Base-by-base conservation (phyloP, 257 asterid species). In the Nicotiana paniculata region DNA sequence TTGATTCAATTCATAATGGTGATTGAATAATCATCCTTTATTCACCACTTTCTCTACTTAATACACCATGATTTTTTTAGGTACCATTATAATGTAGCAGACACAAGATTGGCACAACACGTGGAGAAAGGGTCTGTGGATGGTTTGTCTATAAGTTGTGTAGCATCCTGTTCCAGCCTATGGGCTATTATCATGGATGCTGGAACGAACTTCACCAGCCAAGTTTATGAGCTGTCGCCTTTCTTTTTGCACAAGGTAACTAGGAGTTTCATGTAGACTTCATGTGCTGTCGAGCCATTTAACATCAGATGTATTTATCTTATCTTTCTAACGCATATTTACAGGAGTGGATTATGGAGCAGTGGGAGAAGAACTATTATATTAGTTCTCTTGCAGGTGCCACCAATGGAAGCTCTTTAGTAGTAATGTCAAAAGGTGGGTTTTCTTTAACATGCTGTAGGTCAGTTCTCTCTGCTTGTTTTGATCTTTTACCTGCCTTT, bases 121-220 rank as follows among this genome's bases (percentile, higher is more conserved):
- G 90, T 88, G 32, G 88, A 86, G 77, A 85, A 81, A 77, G 91
- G 91, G n/a, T 77, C 67, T 80, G 88, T 75, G 61, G 91, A 86
- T 88, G 83, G 88, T 82, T 61, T 88, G 74, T 83, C 70, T 76
- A 88, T 88, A 55, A 88, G 91, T 62, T 85, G 86, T 74, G 91
- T 88, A 78, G 79, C 91, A n/a, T 88, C 91, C n/a, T 88, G 90
- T 79, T 72, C 90, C 80, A 86, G 86, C 84, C 76, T 88, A 58
- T 88, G 91, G 91, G 91, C 91, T 79, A 64, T 88, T 16, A 87
- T 88, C 37, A 88, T 88, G 91, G 91, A 88, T 77, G 91, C 90
- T 15, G 91, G 91, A 68, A 88, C 91, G 57, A 78, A 65, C 81
- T 88, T 88, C 66, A 24, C 86, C 30, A 83, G 67, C 59, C 91